phyloP scores from a whole-genome alignment of 2,329 filamentous ascomycete species.

The Falciphora oryzae region DNA sequence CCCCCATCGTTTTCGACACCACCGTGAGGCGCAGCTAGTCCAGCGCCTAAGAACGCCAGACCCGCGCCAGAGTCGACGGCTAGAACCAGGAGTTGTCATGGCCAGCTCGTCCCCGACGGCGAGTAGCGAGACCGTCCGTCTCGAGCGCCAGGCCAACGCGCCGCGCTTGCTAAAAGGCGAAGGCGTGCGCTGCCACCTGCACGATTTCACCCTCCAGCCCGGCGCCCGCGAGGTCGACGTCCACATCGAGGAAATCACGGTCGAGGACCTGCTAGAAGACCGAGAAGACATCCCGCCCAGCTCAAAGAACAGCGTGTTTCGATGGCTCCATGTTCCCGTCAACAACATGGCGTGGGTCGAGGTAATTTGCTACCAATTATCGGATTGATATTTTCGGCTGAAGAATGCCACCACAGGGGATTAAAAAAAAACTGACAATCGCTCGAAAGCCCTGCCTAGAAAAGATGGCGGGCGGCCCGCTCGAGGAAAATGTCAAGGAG shows the following conservation, averaged over 20 bases:
- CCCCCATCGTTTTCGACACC: no score
- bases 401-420: no score
- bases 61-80: no score
- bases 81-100: no score
- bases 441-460: background rate
- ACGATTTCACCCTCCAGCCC: background rate
- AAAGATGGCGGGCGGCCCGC: background rate
- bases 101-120: background rate
- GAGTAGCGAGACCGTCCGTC: background rate
- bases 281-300: background rate
- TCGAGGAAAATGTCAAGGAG: background rate
- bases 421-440: background rate
- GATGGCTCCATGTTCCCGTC: background rate
- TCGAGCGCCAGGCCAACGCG: background rate
- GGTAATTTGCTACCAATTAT: background rate
- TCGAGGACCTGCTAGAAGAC: background rate
- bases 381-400: no score
- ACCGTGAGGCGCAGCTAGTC: no score
- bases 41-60: no score
- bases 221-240: background rate
- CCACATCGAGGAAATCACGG: background rate
- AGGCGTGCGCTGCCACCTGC: background rate
- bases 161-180: background rate
- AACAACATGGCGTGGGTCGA: background rate
- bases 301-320: background rate